Base-by-base conservation (phyloP, 805 yeast genomes). In the Brettanomyces naardenensis region DNA sequence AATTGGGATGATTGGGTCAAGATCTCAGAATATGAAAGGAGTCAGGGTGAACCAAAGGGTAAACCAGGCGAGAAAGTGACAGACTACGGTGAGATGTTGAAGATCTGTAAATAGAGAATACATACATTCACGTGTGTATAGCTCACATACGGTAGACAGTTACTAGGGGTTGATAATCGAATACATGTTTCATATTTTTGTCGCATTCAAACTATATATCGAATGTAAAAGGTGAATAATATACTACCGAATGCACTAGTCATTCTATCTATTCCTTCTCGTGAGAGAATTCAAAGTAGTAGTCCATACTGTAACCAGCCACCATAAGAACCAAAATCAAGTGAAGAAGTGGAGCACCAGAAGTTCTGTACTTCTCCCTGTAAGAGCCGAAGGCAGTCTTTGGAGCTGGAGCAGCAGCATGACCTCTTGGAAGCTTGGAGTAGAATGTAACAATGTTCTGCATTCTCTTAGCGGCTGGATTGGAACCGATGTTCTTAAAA, bases 381-480 rank as follows among this genome's bases (percentile, higher is more conserved):
- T 89, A 89, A 65, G 77, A 77, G 44, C 80, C 85, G 47, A 79
- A 59, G 49, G 83, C 74, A 45, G 82, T 78, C 48, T 72, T 64
- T 56, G 86, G 77, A 66, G 79, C 74, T 48, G 77, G 66, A 52
- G 78, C 78, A 49, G 90, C 79, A 44, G 95, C 94, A 43, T 81
- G 69, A 38, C 97, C 97, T 62, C 87, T 89, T 61, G 98, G 98
- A 56, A 90, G 78, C 53, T 87, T 80, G 71, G 90, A 85, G 83
- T 90, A 90, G 78, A 92, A 89, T 48, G 85, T 73, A 55, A 90
- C 97, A 56, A 90, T 95, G 64, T 85, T 84, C 51, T 86, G 81
- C 81, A 92, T 86, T 71, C 95, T 86, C 76, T 87, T 86, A 54
- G 97, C 97, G 56, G 90, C 83, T 58, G 97, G 96, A 69, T 88